phyloP scores from a whole-genome alignment of 208 protist species.

The Endotrypanum monterogeii region DNA sequence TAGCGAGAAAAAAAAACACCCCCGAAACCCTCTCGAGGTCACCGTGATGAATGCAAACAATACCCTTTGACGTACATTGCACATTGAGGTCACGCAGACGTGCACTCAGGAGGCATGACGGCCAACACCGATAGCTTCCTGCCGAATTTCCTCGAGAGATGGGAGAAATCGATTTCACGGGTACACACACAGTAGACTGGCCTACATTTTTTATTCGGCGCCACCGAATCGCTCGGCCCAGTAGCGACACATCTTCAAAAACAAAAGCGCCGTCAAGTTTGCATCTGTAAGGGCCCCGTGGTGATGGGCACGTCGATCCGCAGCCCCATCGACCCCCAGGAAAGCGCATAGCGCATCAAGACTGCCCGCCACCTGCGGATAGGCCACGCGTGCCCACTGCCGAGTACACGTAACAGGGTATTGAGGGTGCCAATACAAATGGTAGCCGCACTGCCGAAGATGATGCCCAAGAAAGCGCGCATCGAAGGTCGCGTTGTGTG shows the following conservation, averaged over 20 bases:
- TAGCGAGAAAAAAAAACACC: neutral
- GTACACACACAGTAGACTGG: neutral
- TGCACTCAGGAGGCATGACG: neutral
- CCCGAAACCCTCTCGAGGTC: neutral
- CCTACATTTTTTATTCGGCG: neutral
- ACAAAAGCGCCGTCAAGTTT: slow-evolving; percentile 52
- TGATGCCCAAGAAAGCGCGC: slow-evolving; percentile 43
- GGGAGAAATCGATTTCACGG: neutral
- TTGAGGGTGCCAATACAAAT: slow-evolving; percentile 45
- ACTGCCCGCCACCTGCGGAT: slow-evolving; percentile 43
- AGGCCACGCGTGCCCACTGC: slow-evolving; percentile 43
- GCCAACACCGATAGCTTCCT: neutral
- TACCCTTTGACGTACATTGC: neutral
- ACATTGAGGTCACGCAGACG: neutral
- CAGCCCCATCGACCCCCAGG: slow-evolving; percentile 31
- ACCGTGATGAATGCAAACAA: slow-evolving; percentile 1
- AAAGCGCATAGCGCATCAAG: slow-evolving; percentile 49
- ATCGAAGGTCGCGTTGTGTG: slow-evolving; percentile 74
- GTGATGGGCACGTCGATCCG: slow-evolving; percentile 22
- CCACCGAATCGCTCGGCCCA: slow-evolving; percentile 10
- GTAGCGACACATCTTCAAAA: slow-evolving; percentile 35
- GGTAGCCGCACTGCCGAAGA: slow-evolving; percentile 38
- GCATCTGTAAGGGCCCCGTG: slow-evolving; percentile 65
- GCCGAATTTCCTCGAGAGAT: neutral
- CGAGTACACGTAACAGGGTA: slow-evolving; percentile 58